Percentiles rank a stretch among this genome's conserved stretches.
phyloP scores from a whole-genome alignment of 768 basidiomycete species.

The Heimioporus sp. region DNA sequence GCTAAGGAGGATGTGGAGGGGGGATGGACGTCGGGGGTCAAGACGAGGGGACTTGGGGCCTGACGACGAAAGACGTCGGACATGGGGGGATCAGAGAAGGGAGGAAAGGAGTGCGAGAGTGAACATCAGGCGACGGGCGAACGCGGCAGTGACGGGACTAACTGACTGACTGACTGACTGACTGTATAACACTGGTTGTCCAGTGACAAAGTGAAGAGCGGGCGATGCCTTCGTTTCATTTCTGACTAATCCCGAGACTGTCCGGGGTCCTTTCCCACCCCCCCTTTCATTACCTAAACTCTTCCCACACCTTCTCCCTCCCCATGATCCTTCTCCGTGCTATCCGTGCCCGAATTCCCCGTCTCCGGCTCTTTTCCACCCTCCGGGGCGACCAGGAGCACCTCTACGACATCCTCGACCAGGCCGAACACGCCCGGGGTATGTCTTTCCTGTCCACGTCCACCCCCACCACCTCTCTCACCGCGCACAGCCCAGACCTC shows the following conservation, averaged over 20 bases:
- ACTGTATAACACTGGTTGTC: constrained; percentile 10
- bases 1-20: constrained; percentile 14
- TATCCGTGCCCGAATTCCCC: constrained; percentile 13
- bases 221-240: constrained; percentile 11
- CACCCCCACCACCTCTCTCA: constrained; percentile 6
- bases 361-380: constrained; percentile 12
- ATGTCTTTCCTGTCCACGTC: background rate
- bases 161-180: no score
- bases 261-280: constrained; percentile 13
- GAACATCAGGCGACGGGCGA: constrained; percentile 17
- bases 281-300: constrained; percentile 9
- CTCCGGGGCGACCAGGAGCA: constrained; percentile 23
- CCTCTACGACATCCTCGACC: constrained; percentile 23
- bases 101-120: constrained; percentile 7
- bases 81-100: constrained; percentile 19
- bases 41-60: constrained; percentile 76
- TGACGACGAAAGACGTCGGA: constrained; percentile 45
- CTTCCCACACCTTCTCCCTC: background rate
- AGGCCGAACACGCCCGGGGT: constrained; percentile 22
- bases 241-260: constrained; percentile 10
- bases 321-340: constrained; percentile 14
- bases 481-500: background rate
- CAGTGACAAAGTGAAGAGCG: constrained; percentile 18
- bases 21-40: constrained; percentile 57
- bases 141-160: constrained; percentile 1